Evolutionary conservation across 2,329 filamentous ascomycete genomes (phyloP).

Genomic region (Verticillium dahliae): DNA sequence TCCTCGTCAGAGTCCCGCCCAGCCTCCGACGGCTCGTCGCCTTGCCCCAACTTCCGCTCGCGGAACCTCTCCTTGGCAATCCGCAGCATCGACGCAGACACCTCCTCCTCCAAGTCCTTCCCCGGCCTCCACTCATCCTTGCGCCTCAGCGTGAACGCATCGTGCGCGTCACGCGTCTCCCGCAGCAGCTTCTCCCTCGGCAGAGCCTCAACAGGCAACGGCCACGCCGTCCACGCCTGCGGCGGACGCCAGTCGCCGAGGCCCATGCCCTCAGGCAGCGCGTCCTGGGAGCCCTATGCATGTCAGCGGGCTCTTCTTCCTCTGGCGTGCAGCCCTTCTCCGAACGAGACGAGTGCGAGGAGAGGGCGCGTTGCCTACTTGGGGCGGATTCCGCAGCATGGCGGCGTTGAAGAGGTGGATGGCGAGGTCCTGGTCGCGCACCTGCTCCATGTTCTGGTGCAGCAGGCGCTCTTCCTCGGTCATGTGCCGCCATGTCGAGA

Average conservation of each 20-base stretch:
- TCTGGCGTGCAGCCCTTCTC: background rate
- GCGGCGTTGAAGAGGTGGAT: slow-evolving; percentile 76
- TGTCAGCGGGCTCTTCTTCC: background rate
- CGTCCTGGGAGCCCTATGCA: slow-evolving; percentile 1
- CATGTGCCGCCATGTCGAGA: slow-evolving; percentile 58
- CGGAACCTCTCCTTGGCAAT: slow-evolving; percentile 62
- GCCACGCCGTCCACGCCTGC: slow-evolving; percentile 79
- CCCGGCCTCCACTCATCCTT: slow-evolving; percentile 42
- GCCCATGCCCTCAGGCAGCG: slow-evolving; percentile 16
- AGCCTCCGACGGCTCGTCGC: background rate
- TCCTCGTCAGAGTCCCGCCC: background rate
- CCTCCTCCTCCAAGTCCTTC: slow-evolving; percentile 59
- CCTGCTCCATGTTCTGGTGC: slow-evolving; percentile 54
- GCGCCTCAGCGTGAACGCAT: slow-evolving; percentile 43
- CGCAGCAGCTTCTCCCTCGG: slow-evolving; percentile 49
- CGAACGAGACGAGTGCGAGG: background rate
- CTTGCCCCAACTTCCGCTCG: slow-evolving; percentile 19
- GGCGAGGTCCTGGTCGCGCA: slow-evolving; percentile 60
- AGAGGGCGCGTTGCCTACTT: background rate
- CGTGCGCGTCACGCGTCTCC: slow-evolving; percentile 37
- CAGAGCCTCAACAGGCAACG: slow-evolving; percentile 55
- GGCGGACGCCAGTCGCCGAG: slow-evolving; percentile 40
- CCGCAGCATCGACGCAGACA: slow-evolving; percentile 60
- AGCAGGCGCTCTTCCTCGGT: slow-evolving; percentile 59
- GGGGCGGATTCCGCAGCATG: slow-evolving; percentile 49